Evolutionary conservation across 31 red algal genomes (phyloP).

Genomic region (Asparagopsis taxiformis): DNA sequence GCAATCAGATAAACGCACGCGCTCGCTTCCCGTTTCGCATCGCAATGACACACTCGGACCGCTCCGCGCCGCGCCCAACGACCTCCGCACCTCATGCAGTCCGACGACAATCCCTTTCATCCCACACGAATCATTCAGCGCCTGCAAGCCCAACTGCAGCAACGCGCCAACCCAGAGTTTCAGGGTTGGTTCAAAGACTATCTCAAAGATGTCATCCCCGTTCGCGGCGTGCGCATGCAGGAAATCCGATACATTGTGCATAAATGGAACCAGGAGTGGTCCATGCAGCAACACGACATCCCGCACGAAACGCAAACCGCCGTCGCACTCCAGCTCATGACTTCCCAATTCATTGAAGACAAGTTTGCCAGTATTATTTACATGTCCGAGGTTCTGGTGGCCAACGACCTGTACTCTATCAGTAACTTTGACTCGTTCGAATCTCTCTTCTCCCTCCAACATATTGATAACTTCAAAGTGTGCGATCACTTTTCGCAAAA

Average conservation of each 20-base stretch:
- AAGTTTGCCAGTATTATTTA: constrained; percentile 46
- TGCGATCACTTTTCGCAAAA: constrained; percentile 37
- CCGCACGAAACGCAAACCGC: background rate
- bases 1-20: too few species aligned
- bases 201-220: constrained; percentile 16
- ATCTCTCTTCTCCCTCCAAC: constrained; percentile 14
- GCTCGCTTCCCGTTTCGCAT: too few species aligned
- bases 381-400: constrained; percentile 33
- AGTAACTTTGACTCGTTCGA: constrained; percentile 14
- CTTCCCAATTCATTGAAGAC: constrained; percentile 39
- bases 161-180: constrained; percentile 7
- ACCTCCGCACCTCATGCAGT: too few species aligned
- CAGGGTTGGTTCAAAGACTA: constrained; percentile 16
- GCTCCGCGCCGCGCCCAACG: too few species aligned
- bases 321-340: constrained; percentile 32
- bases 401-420: background rate
- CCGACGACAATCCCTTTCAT: constrained; percentile 6
- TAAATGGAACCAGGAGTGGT: constrained; percentile 36
- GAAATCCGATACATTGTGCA: constrained; percentile 36
- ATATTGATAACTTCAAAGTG: constrained; percentile 29
- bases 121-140: constrained; percentile 1
- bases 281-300: constrained; percentile 9
- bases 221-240: constrained; percentile 48
- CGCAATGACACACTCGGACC: too few species aligned
- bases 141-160: constrained; percentile 29